Conservation (phyloP, 192 early-diverging fungal genomes). For the Backusella luteola region DNA sequence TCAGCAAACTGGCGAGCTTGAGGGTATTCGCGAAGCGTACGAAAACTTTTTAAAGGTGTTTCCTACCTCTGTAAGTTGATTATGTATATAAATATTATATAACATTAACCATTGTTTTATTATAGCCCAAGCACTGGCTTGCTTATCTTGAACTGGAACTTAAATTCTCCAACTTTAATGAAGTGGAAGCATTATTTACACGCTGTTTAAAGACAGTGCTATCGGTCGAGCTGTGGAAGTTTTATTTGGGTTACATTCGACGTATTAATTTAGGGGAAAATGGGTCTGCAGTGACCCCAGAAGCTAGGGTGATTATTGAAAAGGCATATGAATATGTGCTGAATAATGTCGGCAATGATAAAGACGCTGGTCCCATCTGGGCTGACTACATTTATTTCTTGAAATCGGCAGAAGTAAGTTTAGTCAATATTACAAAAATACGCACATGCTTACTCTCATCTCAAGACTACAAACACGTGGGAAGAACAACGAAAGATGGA, state of each 20-base stretch:
- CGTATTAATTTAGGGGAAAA: constrained; percentile 62
- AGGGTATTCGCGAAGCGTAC: constrained; percentile 61
- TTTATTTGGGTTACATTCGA: constrained; percentile 87
- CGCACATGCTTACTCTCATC: not conserved
- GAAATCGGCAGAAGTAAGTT: not conserved
- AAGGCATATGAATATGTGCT: constrained; percentile 91
- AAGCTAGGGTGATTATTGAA: constrained; percentile 66
- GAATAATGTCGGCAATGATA: constrained; percentile 83
- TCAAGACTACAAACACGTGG: constrained; percentile 59
- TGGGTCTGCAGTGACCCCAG: constrained; percentile 49
- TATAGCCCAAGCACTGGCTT: constrained; percentile 72
- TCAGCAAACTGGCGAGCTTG: constrained; percentile 52
- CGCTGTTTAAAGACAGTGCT: constrained; percentile 78
- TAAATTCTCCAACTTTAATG: constrained; percentile 65
- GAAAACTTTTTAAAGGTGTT: constrained; percentile 72
- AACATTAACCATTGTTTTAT: not conserved
- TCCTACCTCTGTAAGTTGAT: constrained; percentile 74
- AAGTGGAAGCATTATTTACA: constrained; percentile 83
- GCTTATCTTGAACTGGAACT: constrained; percentile 82
- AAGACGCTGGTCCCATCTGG: constrained; percentile 89
- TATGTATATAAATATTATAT: not conserved
- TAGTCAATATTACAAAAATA: not conserved
- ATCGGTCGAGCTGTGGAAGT: constrained; percentile 85
- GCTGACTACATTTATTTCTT: constrained; percentile 82
- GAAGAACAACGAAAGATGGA: constrained; percentile 94